Evolutionary conservation across 805 yeast genomes (phyloP).

Genomic region (Candida broadrunensis): DNA sequence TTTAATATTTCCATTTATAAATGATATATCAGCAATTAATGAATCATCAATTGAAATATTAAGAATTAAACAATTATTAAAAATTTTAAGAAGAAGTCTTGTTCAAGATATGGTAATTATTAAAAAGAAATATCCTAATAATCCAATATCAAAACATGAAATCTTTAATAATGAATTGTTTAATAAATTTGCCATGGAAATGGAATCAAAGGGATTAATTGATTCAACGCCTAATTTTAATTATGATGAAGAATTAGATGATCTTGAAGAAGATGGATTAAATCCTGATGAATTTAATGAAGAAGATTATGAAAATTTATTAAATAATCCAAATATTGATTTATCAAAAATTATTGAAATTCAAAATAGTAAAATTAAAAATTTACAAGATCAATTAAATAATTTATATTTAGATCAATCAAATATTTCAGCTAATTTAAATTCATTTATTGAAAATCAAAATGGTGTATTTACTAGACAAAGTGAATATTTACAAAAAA

Average conservation of each 20-base stretch:
- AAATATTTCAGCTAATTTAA: constrained; percentile 8
- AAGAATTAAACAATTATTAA: constrained; percentile 12
- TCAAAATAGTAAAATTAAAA: constrained; percentile 4
- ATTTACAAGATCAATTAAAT: constrained; percentile 12
- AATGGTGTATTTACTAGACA: constrained; percentile 13
- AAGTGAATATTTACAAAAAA: constrained; percentile 13
- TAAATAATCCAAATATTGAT: background rate
- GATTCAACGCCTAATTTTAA: background rate
- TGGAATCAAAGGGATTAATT: constrained; percentile 7
- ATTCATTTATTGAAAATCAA: constrained; percentile 13
- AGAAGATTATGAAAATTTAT: background rate
- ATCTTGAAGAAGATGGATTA: constrained; percentile 1
- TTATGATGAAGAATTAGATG: background rate
- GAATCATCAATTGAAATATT: constrained; percentile 9
- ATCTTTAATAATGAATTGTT: constrained; percentile 19
- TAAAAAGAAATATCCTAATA: constrained; percentile 17
- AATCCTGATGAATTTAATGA: background rate
- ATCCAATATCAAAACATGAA: constrained; percentile 21
- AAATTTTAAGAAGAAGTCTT: constrained; percentile 17
- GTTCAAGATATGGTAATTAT: constrained; percentile 30
- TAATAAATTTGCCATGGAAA: constrained; percentile 11
- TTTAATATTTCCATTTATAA: constrained; percentile 27
- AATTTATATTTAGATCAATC: constrained; percentile 9
- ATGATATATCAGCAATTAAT: constrained; percentile 6
- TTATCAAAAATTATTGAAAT: constrained; percentile 2